Evolutionary conservation across 208 protist species (phyloP).

Genomic region (Wallacemonas rigidus): DNA sequence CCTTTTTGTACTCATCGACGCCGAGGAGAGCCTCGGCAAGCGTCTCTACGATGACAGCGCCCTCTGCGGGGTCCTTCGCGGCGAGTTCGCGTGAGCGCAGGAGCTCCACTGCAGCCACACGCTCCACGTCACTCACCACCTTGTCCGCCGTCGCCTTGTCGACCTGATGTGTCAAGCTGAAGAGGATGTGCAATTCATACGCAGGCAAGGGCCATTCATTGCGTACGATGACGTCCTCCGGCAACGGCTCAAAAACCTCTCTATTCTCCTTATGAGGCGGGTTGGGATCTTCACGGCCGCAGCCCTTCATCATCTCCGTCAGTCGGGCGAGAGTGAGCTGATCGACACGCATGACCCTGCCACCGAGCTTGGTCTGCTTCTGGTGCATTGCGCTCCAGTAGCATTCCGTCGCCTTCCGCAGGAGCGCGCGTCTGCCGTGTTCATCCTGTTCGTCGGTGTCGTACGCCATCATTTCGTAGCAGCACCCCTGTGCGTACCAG

Average conservation of each 20-base stretch:
- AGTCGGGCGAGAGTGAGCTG: slow-evolving; percentile 52
- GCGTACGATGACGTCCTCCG: slow-evolving; percentile 29
- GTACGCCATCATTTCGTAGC: slow-evolving; percentile 60
- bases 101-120: slow-evolving; percentile 12
- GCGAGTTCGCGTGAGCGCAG: neutral
- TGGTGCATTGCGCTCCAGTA: slow-evolving; percentile 72
- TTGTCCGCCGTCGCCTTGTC: neutral
- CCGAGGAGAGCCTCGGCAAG: slow-evolving; percentile 2
- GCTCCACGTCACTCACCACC: slow-evolving; percentile 32
- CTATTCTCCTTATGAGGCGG: slow-evolving; percentile 37
- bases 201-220: slow-evolving; percentile 45
- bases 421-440: slow-evolving; percentile 12
- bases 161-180: slow-evolving; percentile 45
- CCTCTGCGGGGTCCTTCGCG: slow-evolving; percentile 1
- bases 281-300: slow-evolving; percentile 35
- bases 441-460: slow-evolving; percentile 6
- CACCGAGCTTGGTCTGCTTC: slow-evolving; percentile 44
- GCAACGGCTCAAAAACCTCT: slow-evolving; percentile 22
- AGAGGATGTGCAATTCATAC: slow-evolving; percentile 50
- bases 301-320: slow-evolving; percentile 40
- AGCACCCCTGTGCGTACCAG: slow-evolving; percentile 53
- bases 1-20: slow-evolving; percentile 18
- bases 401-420: slow-evolving; percentile 24
- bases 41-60: neutral
- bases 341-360: slow-evolving; percentile 46